A percentile compares a stretch with the other conserved stretches of the same genome.
phyloP scores from a whole-genome alignment of 2,329 filamentous ascomycete genomes.

The Blumeriella jaapii region DNA sequence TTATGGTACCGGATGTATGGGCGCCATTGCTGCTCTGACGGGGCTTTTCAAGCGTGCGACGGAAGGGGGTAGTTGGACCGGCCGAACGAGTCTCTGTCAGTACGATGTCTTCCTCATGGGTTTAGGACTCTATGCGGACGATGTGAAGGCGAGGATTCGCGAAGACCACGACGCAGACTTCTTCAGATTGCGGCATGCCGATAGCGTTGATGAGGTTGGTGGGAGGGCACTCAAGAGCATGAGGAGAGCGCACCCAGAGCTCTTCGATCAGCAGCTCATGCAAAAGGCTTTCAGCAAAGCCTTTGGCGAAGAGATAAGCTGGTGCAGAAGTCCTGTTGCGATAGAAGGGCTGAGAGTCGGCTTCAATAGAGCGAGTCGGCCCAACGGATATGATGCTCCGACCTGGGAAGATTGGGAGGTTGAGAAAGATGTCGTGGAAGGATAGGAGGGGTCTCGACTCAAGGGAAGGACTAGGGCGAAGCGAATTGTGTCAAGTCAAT shows the following conservation, averaged over 20 bases:
- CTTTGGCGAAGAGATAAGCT: conserved; percentile 23
- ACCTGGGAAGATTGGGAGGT: conserved; percentile 31
- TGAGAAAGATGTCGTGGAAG: conserved; percentile 18
- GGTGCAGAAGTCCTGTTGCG: conserved; percentile 22
- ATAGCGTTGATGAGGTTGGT: conserved; percentile 26
- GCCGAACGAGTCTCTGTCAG: conserved; percentile 52
- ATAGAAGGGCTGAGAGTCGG: conserved; percentile 24
- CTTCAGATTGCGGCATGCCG: conserved; percentile 22
- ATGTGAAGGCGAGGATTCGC: conserved; percentile 34
- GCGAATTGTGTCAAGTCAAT: no score
- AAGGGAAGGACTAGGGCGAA: no score
- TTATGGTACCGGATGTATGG: conserved; percentile 64
- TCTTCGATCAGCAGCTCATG: conserved; percentile 24
- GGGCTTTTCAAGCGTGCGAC: conserved; percentile 53
- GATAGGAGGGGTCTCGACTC: conserved; percentile 18
- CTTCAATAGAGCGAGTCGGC: conserved; percentile 28
- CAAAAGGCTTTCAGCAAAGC: conserved; percentile 22
- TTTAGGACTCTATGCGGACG: conserved; percentile 42
- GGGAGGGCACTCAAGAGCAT: conserved; percentile 22
- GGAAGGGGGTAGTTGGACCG: conserved; percentile 53
- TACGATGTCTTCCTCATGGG: conserved; percentile 57
- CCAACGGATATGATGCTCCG: conserved; percentile 39
- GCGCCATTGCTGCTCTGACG: conserved; percentile 52
- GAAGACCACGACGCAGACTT: conserved; percentile 18
- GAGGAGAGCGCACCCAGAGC: conserved; percentile 21